Conservation (phyloP, 345 rosid species). For the Eucalyptus grandis region DNA sequence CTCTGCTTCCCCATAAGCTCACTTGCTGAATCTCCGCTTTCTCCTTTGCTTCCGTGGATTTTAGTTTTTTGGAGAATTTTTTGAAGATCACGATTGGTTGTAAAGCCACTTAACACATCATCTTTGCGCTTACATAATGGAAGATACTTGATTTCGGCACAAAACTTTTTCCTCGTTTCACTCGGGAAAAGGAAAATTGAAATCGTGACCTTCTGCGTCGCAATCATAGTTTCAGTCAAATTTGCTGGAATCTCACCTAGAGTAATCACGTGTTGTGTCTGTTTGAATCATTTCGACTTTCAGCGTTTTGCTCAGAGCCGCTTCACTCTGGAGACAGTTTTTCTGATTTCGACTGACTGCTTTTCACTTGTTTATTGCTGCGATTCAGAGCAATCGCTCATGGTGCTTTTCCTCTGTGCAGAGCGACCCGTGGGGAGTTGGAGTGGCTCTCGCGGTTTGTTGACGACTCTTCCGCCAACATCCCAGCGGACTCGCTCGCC, state of each 20-base stretch:
- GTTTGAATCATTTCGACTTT: no score
- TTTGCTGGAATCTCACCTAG: neutral
- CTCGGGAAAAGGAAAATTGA: neutral
- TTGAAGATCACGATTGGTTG: neutral
- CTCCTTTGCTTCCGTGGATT: neutral
- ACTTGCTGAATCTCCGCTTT: no score
- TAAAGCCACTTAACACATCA: accelerated
- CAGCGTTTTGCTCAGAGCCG: no score
- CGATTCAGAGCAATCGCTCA: no score
- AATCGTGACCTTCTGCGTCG: neutral
- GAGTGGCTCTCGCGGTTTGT: no score
- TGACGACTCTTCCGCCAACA: no score
- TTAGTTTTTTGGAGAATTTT: neutral
- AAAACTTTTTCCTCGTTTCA: accelerated
- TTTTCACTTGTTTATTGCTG: accelerated
- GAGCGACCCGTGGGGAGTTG: accelerated
- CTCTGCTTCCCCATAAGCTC: constrained; percentile 45
- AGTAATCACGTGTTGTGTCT: no score
- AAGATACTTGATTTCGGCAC: neutral
- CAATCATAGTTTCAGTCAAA: neutral
- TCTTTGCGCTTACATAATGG: no score
- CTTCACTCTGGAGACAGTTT: no score
- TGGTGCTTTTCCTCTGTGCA: no score
- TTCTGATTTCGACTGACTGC: accelerated
- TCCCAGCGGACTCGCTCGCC: no score